Evolutionary conservation across 495 filamentous ascomycete genomes (phyloP), one percentile per base, ranked within the genome.

Genomic region (Penicillium soppii): DNA sequence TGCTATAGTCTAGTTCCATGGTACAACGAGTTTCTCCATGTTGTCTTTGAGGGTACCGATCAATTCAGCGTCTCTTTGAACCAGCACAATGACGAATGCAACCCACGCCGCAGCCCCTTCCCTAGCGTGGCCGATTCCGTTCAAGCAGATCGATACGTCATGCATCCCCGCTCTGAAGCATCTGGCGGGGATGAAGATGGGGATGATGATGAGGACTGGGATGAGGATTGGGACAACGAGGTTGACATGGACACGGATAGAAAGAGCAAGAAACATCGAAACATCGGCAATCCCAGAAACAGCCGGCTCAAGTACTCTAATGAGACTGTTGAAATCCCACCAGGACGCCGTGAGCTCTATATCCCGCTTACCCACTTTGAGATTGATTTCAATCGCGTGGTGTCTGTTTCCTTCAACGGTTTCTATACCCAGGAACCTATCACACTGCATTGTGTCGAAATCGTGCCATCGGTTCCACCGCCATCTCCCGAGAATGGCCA

Each of bases 61-160:
- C 74, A 80, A 22, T 91, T 90, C 64, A 84, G 78, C 7, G 73
- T 91, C 35, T 80, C 87, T 2, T 62, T 91, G 16, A 86, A 89
- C 55, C 85, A 91, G 63, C 81, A 90, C 65, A 91, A 91, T 57
- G 58, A 70, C 9, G 64, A 70, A 5, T 91, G 88, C 58, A 74
- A 84, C 56, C 72, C 78, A 12, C 54, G 52, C 17, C 73, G 81
- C 15, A 72, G 72, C n/a, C 87, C 88, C 0, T 90, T 79, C 57
- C 86, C 87, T 1, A 86, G 83, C 59, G 88, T 86, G 5, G 87
- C 85, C 75, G 88, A 91, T 61, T 85, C 80, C 2, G 73, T 89
- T 16, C 84, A 90, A 55, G 86, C 86, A 1, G 71, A 79, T 2
- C 76, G 86, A 33, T 91, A 91, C 61, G 39, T 61, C 7, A 53